Base-by-base conservation (phyloP, 495 filamentous ascomycete species). In the Aspergillus nidulans region DNA sequence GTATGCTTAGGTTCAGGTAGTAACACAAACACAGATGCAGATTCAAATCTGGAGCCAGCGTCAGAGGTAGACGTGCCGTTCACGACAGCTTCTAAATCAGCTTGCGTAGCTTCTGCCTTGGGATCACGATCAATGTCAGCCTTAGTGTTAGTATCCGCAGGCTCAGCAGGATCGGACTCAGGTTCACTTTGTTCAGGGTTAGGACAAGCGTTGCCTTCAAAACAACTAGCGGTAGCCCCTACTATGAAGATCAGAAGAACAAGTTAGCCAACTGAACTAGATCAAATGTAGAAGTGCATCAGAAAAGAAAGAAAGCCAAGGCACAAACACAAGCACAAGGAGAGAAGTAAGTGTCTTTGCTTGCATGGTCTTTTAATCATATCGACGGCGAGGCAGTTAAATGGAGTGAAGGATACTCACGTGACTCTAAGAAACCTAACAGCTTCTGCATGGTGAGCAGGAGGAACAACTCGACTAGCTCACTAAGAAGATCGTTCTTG, bases 351-450 rank as follows among this genome's bases (percentile, higher is more conserved):
- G n/a, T n/a, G n/a, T n/a, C n/a, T n/a, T n/a, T n/a, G n/a, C n/a
- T n/a, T n/a, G n/a, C n/a, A n/a, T n/a, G n/a, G n/a, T n/a, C n/a
- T n/a, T n/a, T n/a, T n/a, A n/a, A n/a, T n/a, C n/a, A n/a, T n/a
- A n/a, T n/a, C n/a, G n/a, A n/a, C n/a, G 36, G 12, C 19, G 16
- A 47, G 20, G 13, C 21, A 25, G 21, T 40, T 21, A 23, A 19
- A 13, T 49, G 10, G 8, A 8, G 18, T 26, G 39, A 9, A 21
- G 12, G 9, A 25, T 0, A 53, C 58, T 60, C 58, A 60, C 58
- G 58, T 60, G 58, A 60, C 34, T 44, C 12, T 6, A 19, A 13
- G 23, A 49, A 51, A 53, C 58, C 58, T 56, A 60, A 56, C 15
- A 60, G 24, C 28, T 50, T 49, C 48, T 60, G 46, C 40, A 56